Conservation (phyloP, 345 rosid species). For the Camelina laxa region DNA sequence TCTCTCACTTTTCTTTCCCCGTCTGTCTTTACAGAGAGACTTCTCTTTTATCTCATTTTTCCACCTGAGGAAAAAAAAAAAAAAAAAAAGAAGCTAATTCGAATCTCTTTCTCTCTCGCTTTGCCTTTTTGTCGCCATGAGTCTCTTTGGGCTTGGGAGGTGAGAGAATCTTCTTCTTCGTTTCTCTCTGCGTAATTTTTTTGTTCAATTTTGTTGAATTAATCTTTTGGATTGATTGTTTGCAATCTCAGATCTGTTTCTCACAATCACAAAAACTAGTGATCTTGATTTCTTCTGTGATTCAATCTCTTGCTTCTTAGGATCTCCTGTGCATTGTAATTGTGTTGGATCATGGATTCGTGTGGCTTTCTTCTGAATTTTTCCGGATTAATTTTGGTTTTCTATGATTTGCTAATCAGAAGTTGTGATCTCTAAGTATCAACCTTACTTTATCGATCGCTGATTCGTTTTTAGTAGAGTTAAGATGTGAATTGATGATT, state of each 20-base stretch:
- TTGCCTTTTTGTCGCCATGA: constrained; percentile 27
- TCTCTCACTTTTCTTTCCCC: constrained; percentile 19
- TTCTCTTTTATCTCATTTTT: constrained; percentile 17
- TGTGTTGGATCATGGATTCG: constrained; percentile 27
- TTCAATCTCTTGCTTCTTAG: constrained; percentile 1
- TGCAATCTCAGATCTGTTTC: constrained; percentile 40
- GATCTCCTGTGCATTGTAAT: background rate
- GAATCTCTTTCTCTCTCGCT: constrained; percentile 20
- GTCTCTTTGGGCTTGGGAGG: constrained; percentile 45
- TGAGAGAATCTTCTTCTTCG: background rate
- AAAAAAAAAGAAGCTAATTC: background rate
- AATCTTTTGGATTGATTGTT: background rate
- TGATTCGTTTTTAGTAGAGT: background rate
- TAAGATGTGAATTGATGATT: constrained; percentile 3
- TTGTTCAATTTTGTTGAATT: background rate
- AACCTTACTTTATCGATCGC: constrained; percentile 5
- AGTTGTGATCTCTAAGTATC: constrained; percentile 25
- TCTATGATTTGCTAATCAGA: constrained; percentile 20
- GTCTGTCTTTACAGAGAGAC: constrained; percentile 17
- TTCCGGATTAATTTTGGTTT: background rate
- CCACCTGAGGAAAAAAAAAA: constrained; percentile 14
- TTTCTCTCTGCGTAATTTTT: background rate
- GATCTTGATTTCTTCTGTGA: constrained; percentile 26
- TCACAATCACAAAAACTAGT: background rate
- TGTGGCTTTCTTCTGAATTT: constrained; percentile 3